A percentile compares a stretch with the other conserved stretches of the same genome.
Conservation (phyloP, 345 rosid species). For the Citrus reticulata region DNA sequence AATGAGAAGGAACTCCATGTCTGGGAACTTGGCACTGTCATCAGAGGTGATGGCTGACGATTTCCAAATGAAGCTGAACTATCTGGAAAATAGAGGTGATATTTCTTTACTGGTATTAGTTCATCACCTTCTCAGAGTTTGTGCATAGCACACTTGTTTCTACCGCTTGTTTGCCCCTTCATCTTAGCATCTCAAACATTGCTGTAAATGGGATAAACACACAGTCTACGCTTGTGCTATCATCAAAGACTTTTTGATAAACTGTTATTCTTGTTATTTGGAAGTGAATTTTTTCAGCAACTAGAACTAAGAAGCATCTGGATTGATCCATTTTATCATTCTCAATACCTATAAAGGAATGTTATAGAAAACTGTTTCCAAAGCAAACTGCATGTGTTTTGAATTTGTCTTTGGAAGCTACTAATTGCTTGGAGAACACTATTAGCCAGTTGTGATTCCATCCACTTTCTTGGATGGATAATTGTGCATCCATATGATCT, state of each 20-base stretch:
- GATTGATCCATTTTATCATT: neutral
- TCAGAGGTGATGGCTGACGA: constrained; percentile 22
- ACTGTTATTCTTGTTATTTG: neutral
- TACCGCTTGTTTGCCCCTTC: neutral
- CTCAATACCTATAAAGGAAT: neutral
- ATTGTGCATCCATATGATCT: neutral
- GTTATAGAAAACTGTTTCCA: neutral
- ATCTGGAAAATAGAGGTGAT: constrained; percentile 46
- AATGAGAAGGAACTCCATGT: constrained; percentile 19
- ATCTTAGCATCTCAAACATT: neutral
- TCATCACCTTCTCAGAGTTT: neutral
- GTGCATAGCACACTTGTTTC: neutral
- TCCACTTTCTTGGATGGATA: neutral
- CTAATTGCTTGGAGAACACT: neutral
- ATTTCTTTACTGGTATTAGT: neutral
- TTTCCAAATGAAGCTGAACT: constrained; percentile 29
- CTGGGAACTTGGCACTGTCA: constrained; percentile 6
- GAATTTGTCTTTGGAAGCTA: neutral
- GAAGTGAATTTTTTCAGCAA: neutral
- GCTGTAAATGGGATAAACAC: neutral
- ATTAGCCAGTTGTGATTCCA: neutral
- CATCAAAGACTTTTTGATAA: neutral
- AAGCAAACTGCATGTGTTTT: neutral
- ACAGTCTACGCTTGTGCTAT: neutral
- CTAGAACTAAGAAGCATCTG: neutral